Evolutionary conservation across 1,284 basidiomycete genomes (phyloP), one percentile per base, ranked within the genome.

Genomic region (Rhodotorula sp.): DNA sequence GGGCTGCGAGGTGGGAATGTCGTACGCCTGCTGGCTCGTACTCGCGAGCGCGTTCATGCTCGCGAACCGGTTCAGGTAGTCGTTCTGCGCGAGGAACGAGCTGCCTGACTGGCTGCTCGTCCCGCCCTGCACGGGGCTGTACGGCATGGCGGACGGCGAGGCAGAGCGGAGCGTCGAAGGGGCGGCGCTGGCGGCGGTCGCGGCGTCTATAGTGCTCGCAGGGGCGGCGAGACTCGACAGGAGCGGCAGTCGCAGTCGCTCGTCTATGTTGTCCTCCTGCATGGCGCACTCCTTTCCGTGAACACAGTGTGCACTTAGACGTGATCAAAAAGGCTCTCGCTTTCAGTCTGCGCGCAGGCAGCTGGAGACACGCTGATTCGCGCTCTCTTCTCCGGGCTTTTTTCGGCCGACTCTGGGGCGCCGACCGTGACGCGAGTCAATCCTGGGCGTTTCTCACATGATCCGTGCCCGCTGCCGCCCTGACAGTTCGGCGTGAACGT

Each of bases 1-100:
- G 29, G 14, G n/a, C 10, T n/a, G 10, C 53, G 26, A 54, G 26
- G 53, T 29, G 29, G 53, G 26, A 26, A 54, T 54, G 53, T 54
- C 53, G 53, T 54, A 54, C 53, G 53, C 24, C 53, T 54, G 53
- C 26, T 54, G 53, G 14, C 53, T 54, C 53, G 53, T 54, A 29
- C 53, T 54, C 26, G 53, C 53, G 53, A 54, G 53, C 14, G 53
- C 53, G 29, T 54, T 54, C 53, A 54, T 54, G 53, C 53, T 54
- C 53, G 53, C 53, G 53, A 54, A 54, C 22, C 26, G 26, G 53
- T 29, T 54, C 7, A 10, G 17, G 29, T 54, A 54, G 53, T 54
- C 26, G 12, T 54, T n/a, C 53, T 54, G 53, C 17, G 53, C 53
- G 14, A 54, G 37, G 37, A 42, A 42, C 37, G 37, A 42, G 37